These are phyloP conservation scores for Taphrina wiesneri DNA, from an alignment of 1,139 yeast species.

Conservation along the genomic window DNA sequence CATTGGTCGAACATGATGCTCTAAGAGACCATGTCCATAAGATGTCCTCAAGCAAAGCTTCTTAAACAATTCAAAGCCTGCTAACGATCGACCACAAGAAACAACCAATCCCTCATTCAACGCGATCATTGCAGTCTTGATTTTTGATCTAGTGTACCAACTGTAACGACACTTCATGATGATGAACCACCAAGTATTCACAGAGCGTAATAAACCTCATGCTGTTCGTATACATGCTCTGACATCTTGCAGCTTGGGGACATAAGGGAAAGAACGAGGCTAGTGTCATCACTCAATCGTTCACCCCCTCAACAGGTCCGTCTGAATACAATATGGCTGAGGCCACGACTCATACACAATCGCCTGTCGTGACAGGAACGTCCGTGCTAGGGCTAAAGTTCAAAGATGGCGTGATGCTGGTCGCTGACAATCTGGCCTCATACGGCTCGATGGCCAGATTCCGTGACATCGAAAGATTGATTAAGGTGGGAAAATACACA, in stretches of 20 bases:
- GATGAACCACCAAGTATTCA: conserved; percentile 25
- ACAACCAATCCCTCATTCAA: too few relatives aligned
- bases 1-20: too few relatives aligned
- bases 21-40: too few relatives aligned
- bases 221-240: background rate
- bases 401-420: conserved; percentile 85
- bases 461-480: conserved; percentile 77
- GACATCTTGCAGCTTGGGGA: conserved; percentile 20
- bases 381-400: conserved; percentile 90
- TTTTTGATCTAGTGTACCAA: background rate
- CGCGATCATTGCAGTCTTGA: too few relatives aligned
- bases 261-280: conserved; percentile 31
- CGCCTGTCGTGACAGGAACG: conserved; percentile 94
- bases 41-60: too few relatives aligned
- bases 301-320: conserved; percentile 17
- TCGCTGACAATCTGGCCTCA: conserved; percentile 85
- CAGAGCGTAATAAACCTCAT: conserved; percentile 15
- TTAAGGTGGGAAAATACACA: conserved; percentile 78
- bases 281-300: conserved; percentile 27
- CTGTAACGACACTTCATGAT: conserved; percentile 6
- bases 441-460: conserved; percentile 92
- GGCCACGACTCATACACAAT: conserved; percentile 63
- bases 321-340: conserved; percentile 10
- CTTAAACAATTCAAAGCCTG: too few relatives aligned
- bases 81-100: too few relatives aligned